These are phyloP conservation scores for Pleurotus tuoliensis DNA, from an alignment of 768 basidiomycete species.

Conservation along the genomic window DNA sequence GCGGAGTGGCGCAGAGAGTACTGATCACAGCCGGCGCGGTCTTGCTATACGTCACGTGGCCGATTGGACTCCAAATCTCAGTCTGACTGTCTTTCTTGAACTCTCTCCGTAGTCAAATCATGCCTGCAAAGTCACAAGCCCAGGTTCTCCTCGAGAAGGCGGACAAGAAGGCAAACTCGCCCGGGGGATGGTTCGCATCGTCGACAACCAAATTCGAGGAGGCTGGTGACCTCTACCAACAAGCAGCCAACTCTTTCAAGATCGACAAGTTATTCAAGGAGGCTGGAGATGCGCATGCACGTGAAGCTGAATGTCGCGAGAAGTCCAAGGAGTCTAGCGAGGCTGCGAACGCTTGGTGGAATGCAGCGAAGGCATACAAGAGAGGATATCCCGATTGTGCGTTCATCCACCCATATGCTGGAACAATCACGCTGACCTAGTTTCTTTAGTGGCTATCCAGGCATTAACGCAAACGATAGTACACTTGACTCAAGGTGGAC, in stretches of 20 bases:
- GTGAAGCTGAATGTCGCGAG: slow-evolving; percentile 93
- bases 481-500: slow-evolving; percentile 77
- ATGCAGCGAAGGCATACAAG: slow-evolving; percentile 95
- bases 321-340: slow-evolving; percentile 85
- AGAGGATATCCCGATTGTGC: slow-evolving; percentile 78
- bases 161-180: slow-evolving; percentile 86
- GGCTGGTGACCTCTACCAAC: slow-evolving; percentile 91
- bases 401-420: slow-evolving; percentile 19
- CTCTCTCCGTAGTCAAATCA: slow-evolving; percentile 24
- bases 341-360: slow-evolving; percentile 99
- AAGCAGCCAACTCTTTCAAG: slow-evolving; percentile 91
- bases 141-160: slow-evolving; percentile 80
- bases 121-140: slow-evolving; percentile 76
- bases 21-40: no score
- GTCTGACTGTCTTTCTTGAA: neutral
- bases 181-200: slow-evolving; percentile 86
- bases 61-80: no score
- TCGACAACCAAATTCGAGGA: slow-evolving; percentile 86
- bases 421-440: slow-evolving; percentile 8
- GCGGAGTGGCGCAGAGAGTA: no score
- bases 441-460: slow-evolving; percentile 75
- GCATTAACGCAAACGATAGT: slow-evolving; percentile 82
- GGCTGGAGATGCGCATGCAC: slow-evolving; percentile 87
- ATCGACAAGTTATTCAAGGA: slow-evolving; percentile 90
- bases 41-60: no score